Percentiles rank a stretch among this genome's conserved stretches.
Conservation (phyloP, 2,329 filamentous ascomycete genomes). For the Nakataea oryzae region DNA sequence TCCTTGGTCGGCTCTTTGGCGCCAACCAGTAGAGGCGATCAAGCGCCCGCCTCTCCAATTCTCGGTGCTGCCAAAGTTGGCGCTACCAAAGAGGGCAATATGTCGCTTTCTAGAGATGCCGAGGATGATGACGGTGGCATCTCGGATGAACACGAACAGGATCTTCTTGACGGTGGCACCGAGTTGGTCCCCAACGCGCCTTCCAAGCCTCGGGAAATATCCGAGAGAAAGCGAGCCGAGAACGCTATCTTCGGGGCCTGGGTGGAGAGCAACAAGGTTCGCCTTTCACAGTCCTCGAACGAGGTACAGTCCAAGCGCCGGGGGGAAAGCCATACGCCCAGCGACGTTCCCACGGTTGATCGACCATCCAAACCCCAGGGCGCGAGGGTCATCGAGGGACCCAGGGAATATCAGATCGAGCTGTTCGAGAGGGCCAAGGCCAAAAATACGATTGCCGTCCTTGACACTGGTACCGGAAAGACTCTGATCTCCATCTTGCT, state of each 20-base stretch:
- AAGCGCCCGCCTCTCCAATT: neutral
- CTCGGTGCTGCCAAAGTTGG: neutral
- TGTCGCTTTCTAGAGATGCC: neutral
- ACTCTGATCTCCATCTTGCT: constrained; percentile 90
- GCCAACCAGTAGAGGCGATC: neutral
- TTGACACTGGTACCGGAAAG: constrained; percentile 92
- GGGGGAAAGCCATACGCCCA: no score
- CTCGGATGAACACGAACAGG: constrained; percentile 10
- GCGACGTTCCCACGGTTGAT: neutral
- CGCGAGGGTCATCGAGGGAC: constrained; percentile 56
- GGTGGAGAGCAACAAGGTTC: constrained; percentile 22
- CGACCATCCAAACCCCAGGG: constrained; percentile 8
- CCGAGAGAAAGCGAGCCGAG: constrained; percentile 37
- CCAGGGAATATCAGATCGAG: constrained; percentile 85
- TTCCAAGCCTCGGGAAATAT: constrained; percentile 23
- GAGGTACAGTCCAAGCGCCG: constrained; percentile 3
- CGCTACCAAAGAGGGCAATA: neutral
- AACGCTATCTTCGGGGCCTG: constrained; percentile 37
- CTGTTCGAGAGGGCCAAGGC: constrained; percentile 79
- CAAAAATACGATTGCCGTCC: constrained; percentile 82
- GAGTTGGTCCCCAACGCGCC: constrained; percentile 14
- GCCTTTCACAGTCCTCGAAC: constrained; percentile 18
- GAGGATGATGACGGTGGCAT: neutral
- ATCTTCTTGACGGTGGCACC: constrained; percentile 16
- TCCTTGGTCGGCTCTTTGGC: neutral